phyloP scores from a whole-genome alignment of 148 eudicot species.

The Silene latifolia region DNA sequence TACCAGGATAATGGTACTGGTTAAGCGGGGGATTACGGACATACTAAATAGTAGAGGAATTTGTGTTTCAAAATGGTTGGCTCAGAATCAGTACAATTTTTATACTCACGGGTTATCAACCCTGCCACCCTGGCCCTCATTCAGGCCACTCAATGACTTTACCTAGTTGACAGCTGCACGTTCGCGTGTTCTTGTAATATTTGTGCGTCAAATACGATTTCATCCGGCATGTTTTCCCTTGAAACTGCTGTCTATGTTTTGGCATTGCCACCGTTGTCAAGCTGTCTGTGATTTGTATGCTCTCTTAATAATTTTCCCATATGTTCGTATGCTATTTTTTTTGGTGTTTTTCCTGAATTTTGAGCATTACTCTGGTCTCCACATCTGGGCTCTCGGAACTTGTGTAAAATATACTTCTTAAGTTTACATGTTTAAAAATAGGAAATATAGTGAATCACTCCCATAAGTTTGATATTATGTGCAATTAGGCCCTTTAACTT shows the following conservation, averaged over 20 bases:
- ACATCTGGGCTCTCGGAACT: too few relatives aligned
- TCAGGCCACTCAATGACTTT: too few relatives aligned
- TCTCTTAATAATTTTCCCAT: not conserved
- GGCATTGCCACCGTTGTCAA: not conserved
- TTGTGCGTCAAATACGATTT: not conserved
- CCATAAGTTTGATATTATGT: too few relatives aligned
- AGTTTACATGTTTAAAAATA: too few relatives aligned
- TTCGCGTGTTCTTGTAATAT: too few relatives aligned
- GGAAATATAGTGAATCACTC: too few relatives aligned
- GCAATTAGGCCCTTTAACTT: too few relatives aligned
- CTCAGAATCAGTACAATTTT: not conserved
- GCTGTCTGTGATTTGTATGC: not conserved
- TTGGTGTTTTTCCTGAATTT: not conserved
- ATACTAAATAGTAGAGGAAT: not conserved
- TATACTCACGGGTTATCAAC: too few relatives aligned
- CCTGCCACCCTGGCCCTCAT: too few relatives aligned
- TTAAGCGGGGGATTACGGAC: not conserved
- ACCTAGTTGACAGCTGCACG: too few relatives aligned
- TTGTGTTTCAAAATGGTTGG: not conserved
- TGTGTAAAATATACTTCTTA: too few relatives aligned
- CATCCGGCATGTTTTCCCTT: not conserved
- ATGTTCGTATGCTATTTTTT: not conserved
- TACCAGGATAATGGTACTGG: not conserved
- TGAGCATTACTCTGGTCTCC: not conserved
- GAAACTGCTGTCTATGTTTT: too few relatives aligned